Evolutionary conservation across 169 alveolate species (phyloP).

Genomic region (Eimeria maxima): DNA sequence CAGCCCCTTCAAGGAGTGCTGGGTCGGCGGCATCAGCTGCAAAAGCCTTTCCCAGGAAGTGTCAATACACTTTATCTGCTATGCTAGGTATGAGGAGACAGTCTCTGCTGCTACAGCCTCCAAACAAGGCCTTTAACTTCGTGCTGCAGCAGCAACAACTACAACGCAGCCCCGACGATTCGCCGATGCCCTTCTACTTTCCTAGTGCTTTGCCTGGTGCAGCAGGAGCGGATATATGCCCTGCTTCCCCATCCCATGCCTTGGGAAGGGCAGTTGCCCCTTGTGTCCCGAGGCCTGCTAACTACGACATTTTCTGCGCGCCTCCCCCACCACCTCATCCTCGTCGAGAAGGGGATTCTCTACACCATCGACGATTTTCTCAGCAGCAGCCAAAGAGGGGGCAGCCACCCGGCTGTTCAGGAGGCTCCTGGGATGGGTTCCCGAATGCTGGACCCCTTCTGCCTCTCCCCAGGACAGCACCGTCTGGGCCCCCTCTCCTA

Average conservation of each 20-base stretch:
- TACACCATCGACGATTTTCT: not conserved
- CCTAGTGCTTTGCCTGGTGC: not conserved
- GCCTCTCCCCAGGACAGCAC: not conserved
- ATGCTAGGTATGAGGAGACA: constrained; percentile 7
- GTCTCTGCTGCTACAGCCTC: not conserved
- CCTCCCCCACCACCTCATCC: constrained; percentile 30
- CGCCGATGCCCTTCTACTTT: not conserved
- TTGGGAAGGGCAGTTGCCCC: not conserved
- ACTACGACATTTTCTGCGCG: not conserved
- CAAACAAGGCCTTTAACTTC: not conserved
- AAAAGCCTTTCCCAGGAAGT: not conserved
- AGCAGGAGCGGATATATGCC: not conserved
- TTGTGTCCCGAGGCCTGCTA: not conserved
- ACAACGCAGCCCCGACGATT: not conserved
- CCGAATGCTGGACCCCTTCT: constrained; percentile 11
- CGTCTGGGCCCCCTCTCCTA: constrained; percentile 52
- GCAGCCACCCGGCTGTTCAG: not conserved
- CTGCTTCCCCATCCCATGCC: not conserved
- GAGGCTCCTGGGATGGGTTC: constrained; percentile 9
- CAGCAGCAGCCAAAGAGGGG: not conserved
- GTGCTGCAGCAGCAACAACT: constrained; percentile 20
- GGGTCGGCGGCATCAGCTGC: not conserved
- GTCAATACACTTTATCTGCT: not conserved
- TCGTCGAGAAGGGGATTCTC: not conserved
- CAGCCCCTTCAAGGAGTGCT: not conserved